Conservation (phyloP, 2,329 filamentous ascomycete species). For the Phialophora macrospora region DNA sequence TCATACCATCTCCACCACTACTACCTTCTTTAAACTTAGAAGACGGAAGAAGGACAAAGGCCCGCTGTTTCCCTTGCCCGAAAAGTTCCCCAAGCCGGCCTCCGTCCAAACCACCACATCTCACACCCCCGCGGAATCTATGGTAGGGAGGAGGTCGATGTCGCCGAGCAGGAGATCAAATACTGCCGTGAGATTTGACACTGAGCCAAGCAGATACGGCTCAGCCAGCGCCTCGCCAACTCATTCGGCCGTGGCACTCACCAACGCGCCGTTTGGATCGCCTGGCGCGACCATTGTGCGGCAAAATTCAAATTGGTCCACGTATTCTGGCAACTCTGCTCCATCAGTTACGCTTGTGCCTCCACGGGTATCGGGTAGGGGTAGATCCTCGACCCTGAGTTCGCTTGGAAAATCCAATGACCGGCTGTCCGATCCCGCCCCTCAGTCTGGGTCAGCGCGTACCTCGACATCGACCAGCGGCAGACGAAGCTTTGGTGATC, state of each 20-base stretch:
- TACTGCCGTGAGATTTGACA: conserved; percentile 35
- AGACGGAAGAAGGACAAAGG: conserved; percentile 73
- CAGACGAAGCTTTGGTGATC: conserved; percentile 88
- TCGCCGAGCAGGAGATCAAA: conserved; percentile 39
- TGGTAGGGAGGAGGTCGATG: conserved; percentile 44
- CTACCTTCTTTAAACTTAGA: conserved; percentile 79
- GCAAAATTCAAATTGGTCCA: conserved; percentile 66
- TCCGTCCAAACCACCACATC: conserved; percentile 43
- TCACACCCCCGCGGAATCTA: conserved; percentile 49
- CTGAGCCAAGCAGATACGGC: conserved; percentile 27
- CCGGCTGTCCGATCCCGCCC: conserved; percentile 62
- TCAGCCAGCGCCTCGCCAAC: conserved; percentile 56
- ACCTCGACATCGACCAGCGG: conserved; percentile 84
- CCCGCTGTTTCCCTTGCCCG: conserved; percentile 85
- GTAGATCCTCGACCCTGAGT: conserved; percentile 86
- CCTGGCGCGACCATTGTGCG: conserved; percentile 57
- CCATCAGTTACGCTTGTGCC: conserved; percentile 65
- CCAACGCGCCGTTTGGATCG: conserved; percentile 53
- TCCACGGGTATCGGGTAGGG: conserved; percentile 65
- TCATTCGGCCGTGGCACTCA: conserved; percentile 58
- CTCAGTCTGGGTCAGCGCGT: conserved; percentile 61
- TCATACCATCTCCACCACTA: conserved; percentile 67
- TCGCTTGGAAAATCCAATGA: conserved; percentile 76
- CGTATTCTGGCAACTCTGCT: conserved; percentile 66
- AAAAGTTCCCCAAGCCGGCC: conserved; percentile 64